These are phyloP conservation scores for Exophiala calicioides DNA, from an alignment of 2,329 filamentous ascomycete species.

Conservation along the genomic window DNA sequence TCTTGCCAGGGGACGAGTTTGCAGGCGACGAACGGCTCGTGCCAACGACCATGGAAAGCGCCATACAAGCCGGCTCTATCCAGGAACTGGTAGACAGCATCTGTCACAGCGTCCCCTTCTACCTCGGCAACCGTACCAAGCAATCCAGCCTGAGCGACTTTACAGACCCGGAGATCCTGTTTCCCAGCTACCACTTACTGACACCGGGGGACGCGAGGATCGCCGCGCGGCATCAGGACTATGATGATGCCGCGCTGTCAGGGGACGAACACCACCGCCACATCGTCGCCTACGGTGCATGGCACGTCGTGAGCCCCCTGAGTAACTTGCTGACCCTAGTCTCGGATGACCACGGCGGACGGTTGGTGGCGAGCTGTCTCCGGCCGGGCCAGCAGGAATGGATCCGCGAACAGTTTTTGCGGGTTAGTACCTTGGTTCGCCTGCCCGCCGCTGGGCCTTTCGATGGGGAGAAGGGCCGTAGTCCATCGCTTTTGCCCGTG, in stretches of 20 bases:
- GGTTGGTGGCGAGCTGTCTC: slow-evolving; percentile 1
- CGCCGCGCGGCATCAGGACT: neutral
- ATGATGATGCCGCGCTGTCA: neutral
- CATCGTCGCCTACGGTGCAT: slow-evolving; percentile 30
- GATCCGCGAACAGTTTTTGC: slow-evolving; percentile 7
- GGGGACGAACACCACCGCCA: slow-evolving; percentile 23
- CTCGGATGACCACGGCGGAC: slow-evolving; percentile 21
- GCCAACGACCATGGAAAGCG: slow-evolving; percentile 1
- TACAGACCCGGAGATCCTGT: slow-evolving; percentile 15
- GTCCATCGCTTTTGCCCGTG: neutral
- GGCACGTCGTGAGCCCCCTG: slow-evolving; percentile 30
- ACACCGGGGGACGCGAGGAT: slow-evolving; percentile 5
- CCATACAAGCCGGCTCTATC: slow-evolving; percentile 13
- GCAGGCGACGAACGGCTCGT: neutral
- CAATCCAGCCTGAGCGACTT: slow-evolving; percentile 21
- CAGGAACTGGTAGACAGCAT: slow-evolving; percentile 26
- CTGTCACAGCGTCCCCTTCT: slow-evolving; percentile 30
- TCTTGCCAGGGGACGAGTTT: slow-evolving; percentile 3
- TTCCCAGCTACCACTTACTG: slow-evolving; percentile 13
- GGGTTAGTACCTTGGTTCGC: slow-evolving; percentile 7
- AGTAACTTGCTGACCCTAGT: slow-evolving; percentile 30
- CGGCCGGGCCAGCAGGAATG: slow-evolving; percentile 7
- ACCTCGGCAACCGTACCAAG: slow-evolving; percentile 26
- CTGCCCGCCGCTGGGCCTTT: slow-evolving; percentile 3
- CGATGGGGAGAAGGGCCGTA: neutral